These are phyloP conservation scores for Rhizophagus sp. DNA, from an alignment of 192 early-diverging fungal genomes.

Conservation along the genomic window DNA sequence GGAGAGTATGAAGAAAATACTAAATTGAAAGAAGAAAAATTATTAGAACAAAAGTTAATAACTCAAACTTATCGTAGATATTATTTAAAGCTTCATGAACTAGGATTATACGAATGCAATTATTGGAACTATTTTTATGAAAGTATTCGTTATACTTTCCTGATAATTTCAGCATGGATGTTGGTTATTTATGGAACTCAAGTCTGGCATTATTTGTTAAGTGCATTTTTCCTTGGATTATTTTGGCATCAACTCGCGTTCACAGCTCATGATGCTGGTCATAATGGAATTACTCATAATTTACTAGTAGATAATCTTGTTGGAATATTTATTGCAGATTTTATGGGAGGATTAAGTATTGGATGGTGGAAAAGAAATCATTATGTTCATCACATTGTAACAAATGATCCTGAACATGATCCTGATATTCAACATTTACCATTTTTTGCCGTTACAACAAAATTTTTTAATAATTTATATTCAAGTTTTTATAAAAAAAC, in stretches of 20 bases:
- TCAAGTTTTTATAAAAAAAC: slow-evolving; percentile 86
- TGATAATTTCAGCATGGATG: slow-evolving; percentile 48
- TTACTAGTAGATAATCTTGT: slow-evolving; percentile 73
- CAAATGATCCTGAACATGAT: slow-evolving; percentile 93
- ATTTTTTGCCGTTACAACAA: slow-evolving; percentile 86
- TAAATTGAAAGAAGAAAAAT: slow-evolving; percentile 25
- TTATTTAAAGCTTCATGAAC: slow-evolving; percentile 59
- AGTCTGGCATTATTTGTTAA: slow-evolving; percentile 53
- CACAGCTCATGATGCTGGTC: slow-evolving; percentile 96
- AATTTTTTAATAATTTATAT: slow-evolving; percentile 79
- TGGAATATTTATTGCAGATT: slow-evolving; percentile 79
- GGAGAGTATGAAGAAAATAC: slow-evolving; percentile 55
- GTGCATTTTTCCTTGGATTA: slow-evolving; percentile 61
- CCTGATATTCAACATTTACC: slow-evolving; percentile 98
- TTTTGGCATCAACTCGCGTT: slow-evolving; percentile 95
- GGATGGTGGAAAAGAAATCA: slow-evolving; percentile 99
- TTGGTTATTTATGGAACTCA: slow-evolving; percentile 48
- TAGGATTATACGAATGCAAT: slow-evolving; percentile 67
- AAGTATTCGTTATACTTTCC: slow-evolving; percentile 45
- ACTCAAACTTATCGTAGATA: slow-evolving; percentile 61
- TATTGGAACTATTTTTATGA: slow-evolving; percentile 57
- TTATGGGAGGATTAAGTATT: slow-evolving; percentile 84
- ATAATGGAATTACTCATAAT: slow-evolving; percentile 84
- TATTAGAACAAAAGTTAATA: slow-evolving; percentile 33
- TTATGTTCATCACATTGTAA: slow-evolving; percentile 96